A percentile compares a stretch with the other conserved stretches of the same genome.
These are phyloP conservation scores for Calonectria henricotiae DNA, from an alignment of 2,329 filamentous ascomycete genomes.

Conservation along the genomic window DNA sequence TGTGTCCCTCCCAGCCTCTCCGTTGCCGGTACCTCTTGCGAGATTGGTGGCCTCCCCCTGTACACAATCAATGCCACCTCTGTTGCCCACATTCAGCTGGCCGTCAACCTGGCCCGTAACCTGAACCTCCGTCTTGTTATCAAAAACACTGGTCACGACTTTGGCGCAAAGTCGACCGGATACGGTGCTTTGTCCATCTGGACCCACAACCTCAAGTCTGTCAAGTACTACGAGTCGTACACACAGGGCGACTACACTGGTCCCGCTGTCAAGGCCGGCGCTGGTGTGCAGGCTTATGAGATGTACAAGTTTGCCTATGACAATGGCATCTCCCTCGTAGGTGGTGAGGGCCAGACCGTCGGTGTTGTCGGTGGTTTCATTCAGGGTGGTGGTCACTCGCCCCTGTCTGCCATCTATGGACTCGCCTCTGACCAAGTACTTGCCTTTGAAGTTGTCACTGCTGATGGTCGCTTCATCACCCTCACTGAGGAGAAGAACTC, in stretches of 20 bases:
- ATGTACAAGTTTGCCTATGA: constrained; percentile 63
- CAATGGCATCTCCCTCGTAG: constrained; percentile 66
- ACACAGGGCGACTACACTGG: constrained; percentile 64
- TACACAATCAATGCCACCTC: constrained; percentile 62
- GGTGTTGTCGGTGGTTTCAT: constrained; percentile 74
- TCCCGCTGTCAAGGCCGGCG: constrained; percentile 67
- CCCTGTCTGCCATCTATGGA: constrained; percentile 69
- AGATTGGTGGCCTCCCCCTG: constrained; percentile 60
- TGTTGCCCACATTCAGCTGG: constrained; percentile 64
- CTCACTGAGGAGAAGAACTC: constrained; percentile 62
- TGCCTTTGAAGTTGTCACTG: constrained; percentile 70
- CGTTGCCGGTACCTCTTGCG: constrained; percentile 53
- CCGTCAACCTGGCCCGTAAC: constrained; percentile 64
- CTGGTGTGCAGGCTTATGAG: constrained; percentile 69
- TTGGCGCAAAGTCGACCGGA: constrained; percentile 72
- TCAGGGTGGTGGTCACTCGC: constrained; percentile 73
- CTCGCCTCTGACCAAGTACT: constrained; percentile 74
- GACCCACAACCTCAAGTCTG: constrained; percentile 62
- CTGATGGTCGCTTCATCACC: constrained; percentile 64
- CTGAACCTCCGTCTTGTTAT: constrained; percentile 66
- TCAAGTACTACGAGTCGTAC: constrained; percentile 61
- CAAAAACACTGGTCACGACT: constrained; percentile 69
- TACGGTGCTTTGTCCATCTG: constrained; percentile 59
- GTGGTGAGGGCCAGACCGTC: constrained; percentile 70
- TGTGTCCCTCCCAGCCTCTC: constrained; percentile 56